Conservation (phyloP, 768 basidiomycete genomes). For the Rhizopogon salebrosus region DNA sequence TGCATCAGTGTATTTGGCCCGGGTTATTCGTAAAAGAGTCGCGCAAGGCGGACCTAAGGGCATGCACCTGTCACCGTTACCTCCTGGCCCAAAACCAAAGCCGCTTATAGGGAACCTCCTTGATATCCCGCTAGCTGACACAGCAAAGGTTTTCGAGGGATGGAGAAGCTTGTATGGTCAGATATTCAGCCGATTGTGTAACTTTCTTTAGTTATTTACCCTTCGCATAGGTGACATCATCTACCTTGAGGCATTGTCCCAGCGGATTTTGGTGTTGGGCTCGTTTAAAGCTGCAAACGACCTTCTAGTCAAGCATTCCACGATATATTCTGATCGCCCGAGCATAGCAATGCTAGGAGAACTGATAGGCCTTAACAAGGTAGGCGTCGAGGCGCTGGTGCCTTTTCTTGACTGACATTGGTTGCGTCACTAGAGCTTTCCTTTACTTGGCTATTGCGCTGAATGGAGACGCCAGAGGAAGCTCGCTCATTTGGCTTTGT, state of each 20-base stretch:
- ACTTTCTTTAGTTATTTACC: neutral
- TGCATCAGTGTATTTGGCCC: neutral
- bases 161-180: neutral
- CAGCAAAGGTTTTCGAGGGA: neutral
- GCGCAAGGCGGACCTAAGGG: neutral
- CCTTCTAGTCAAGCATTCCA: conserved; percentile 23
- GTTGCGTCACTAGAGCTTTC: neutral
- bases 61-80: neutral
- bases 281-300: conserved; percentile 23
- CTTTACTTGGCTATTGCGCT: conserved; percentile 9
- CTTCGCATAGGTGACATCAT: conserved; percentile 9
- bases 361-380: neutral
- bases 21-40: neutral
- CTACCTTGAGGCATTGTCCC: conserved; percentile 8
- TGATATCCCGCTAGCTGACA: neutral
- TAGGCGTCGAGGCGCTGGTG: neutral
- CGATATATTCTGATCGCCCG: conserved; percentile 13
- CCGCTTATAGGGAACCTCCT: conserved; percentile 8
- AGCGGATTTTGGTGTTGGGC: conserved; percentile 15
- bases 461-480: conserved; percentile 5
- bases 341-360: neutral
- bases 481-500: conserved; percentile 2
- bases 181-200: neutral
- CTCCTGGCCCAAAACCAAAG: conserved; percentile 3
- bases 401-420: neutral